phyloP scores from a whole-genome alignment of 2,329 filamentous ascomycete species.

The Ophiocordyceps camponoti-leonardi region DNA sequence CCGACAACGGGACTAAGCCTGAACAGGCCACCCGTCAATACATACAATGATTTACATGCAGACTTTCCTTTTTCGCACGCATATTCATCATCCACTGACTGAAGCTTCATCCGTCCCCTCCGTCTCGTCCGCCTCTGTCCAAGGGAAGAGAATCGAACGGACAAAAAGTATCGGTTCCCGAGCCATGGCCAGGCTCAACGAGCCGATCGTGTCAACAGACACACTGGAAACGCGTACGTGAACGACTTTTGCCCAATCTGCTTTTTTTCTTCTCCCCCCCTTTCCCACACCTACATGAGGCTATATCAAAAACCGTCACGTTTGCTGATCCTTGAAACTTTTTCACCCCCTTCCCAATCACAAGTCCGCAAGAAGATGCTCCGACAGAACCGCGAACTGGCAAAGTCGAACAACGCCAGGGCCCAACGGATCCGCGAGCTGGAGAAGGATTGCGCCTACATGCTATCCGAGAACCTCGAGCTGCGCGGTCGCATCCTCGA shows the following conservation, averaged over 20 bases:
- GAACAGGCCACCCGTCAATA: slow-evolving; percentile 17
- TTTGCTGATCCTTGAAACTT: neutral
- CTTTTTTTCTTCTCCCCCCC: slow-evolving; percentile 1
- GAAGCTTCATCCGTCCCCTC: neutral
- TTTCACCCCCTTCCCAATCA: too few species aligned
- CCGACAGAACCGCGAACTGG: slow-evolving; percentile 71
- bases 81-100: neutral
- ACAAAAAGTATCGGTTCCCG: slow-evolving; percentile 7
- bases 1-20: slow-evolving; percentile 15
- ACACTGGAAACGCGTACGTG: slow-evolving; percentile 55
- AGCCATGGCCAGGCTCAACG: slow-evolving; percentile 68
- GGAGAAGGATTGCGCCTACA: slow-evolving; percentile 56
- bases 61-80: too few species aligned
- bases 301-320: neutral
- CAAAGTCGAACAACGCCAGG: slow-evolving; percentile 60
- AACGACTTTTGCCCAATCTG: neutral
- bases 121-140: too few species aligned
- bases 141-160: slow-evolving; percentile 6
- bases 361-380: slow-evolving; percentile 64
- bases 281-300: too few species aligned
- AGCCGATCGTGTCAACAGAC: slow-evolving; percentile 50
- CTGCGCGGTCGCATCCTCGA: slow-evolving; percentile 54
- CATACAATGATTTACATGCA: slow-evolving; percentile 1
- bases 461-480: slow-evolving; percentile 64
- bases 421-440: slow-evolving; percentile 60